Conservation (phyloP, 2,329 filamentous ascomycete genomes). For the Didymella pinodella region DNA sequence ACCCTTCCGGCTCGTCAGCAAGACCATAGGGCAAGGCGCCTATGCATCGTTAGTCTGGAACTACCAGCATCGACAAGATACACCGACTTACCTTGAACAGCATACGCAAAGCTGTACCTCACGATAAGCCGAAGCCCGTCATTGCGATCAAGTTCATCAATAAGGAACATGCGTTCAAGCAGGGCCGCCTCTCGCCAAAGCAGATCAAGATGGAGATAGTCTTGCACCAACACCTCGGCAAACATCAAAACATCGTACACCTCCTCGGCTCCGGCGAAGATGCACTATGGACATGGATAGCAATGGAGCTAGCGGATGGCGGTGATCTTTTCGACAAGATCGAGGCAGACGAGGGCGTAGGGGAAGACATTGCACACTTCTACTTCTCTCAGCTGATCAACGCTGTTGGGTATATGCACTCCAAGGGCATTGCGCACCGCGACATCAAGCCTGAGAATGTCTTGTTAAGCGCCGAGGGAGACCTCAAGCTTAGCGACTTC, state of each 20-base stretch:
- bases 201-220: slow-evolving; percentile 93
- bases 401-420: slow-evolving; percentile 94
- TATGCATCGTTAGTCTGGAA: slow-evolving; percentile 82
- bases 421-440: slow-evolving; percentile 91
- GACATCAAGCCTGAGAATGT: slow-evolving; percentile 86
- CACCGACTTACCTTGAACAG: slow-evolving; percentile 46
- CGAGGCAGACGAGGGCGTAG: slow-evolving; percentile 94
- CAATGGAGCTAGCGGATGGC: slow-evolving; percentile 95
- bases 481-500: slow-evolving; percentile 95
- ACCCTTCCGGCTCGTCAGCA: slow-evolving; percentile 93
- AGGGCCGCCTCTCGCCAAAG: slow-evolving; percentile 86
- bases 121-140: slow-evolving; percentile 72
- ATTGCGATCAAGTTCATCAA: slow-evolving; percentile 99
- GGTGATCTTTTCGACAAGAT: slow-evolving; percentile 99
- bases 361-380: slow-evolving; percentile 91
- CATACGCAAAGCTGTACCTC: slow-evolving; percentile 90
- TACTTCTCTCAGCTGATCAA: slow-evolving; percentile 93
- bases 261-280: slow-evolving; percentile 92
- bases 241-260: slow-evolving; percentile 92
- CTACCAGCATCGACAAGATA: neutral
- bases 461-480: slow-evolving; percentile 81
- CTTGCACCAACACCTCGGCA: slow-evolving; percentile 85
- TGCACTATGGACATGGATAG: slow-evolving; percentile 90
- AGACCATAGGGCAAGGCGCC: slow-evolving; percentile 94
- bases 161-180: slow-evolving; percentile 89